Conservation (phyloP, 495 filamentous ascomycete genomes). For the Platismatia glauca region DNA sequence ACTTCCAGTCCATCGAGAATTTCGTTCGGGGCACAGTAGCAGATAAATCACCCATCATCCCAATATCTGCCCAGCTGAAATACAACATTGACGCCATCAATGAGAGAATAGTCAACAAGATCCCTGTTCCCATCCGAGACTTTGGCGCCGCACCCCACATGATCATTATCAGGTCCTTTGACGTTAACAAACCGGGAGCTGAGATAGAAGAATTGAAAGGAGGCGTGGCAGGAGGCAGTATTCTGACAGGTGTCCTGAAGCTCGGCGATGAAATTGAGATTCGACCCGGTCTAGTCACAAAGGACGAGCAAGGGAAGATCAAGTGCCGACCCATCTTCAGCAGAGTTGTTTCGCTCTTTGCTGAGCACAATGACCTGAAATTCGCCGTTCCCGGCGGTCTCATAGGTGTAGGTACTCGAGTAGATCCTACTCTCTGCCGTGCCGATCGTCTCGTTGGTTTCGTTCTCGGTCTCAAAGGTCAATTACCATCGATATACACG, state of each 20-base stretch:
- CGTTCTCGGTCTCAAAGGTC: constrained; percentile 88
- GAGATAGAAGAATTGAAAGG: constrained; percentile 98
- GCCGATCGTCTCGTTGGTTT: constrained; percentile 98
- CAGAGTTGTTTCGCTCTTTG: constrained; percentile 87
- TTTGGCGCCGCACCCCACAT: constrained; percentile 88
- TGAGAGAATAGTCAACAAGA: constrained; percentile 83
- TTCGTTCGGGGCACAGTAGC: constrained; percentile 97
- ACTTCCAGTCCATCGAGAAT: constrained; percentile 92
- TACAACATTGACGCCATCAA: constrained; percentile 99
- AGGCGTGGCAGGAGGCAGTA: constrained; percentile 94
- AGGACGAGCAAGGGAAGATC: constrained; percentile 86
- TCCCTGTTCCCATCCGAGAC: constrained; percentile 82
- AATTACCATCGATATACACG: constrained; percentile 86
- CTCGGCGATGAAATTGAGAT: constrained; percentile 97
- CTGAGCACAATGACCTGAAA: constrained; percentile 94
- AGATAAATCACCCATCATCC: constrained; percentile 91
- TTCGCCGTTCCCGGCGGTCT: constrained; percentile 95
- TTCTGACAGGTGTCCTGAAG: constrained; percentile 91
- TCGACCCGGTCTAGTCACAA: constrained; percentile 86
- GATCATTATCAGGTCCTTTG: constrained; percentile 98
- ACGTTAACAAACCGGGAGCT: constrained; percentile 99
- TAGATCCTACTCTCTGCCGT: constrained; percentile 94
- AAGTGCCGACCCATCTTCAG: constrained; percentile 96
- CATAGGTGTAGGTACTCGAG: constrained; percentile 92
- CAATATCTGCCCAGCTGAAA: constrained; percentile 96